A percentile compares a stretch with the other conserved stretches of the same genome.
phyloP scores from a whole-genome alignment of 2,329 filamentous ascomycete genomes.

The Chaetothyriales sp. region DNA sequence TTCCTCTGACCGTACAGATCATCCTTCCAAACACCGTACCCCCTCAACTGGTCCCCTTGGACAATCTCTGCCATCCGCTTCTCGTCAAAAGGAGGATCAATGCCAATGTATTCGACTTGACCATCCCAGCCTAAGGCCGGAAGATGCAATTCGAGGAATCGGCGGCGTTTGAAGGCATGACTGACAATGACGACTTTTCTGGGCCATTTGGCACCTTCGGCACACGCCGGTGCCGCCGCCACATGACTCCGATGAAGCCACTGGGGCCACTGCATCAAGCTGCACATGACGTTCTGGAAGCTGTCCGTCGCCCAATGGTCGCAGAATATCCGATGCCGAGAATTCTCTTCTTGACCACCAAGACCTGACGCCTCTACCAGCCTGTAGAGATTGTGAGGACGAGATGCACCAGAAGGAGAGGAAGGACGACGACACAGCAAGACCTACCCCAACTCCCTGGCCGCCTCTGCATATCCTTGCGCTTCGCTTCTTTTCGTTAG shows the following conservation, averaged over 20 bases:
- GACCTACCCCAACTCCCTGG: neutral
- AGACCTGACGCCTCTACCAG: neutral
- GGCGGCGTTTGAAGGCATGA: conserved; percentile 53
- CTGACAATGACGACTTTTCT: conserved; percentile 48
- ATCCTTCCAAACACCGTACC: conserved; percentile 27
- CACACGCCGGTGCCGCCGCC: neutral
- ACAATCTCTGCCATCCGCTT: conserved; percentile 16
- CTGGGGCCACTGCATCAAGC: conserved; percentile 43
- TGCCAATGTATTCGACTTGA: conserved; percentile 42
- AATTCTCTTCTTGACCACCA: too few relatives aligned
- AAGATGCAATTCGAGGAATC: conserved; percentile 53
- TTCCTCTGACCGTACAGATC: conserved; percentile 28
- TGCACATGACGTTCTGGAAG: conserved; percentile 72
- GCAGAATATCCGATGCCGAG: conserved; percentile 33
- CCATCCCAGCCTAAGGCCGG: conserved; percentile 39
- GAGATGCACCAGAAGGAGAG: too few relatives aligned
- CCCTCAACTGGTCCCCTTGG: conserved; percentile 17
- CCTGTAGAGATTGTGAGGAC: neutral
- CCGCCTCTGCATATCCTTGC: conserved; percentile 4
- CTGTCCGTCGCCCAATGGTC: conserved; percentile 71
- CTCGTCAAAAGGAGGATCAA: conserved; percentile 41
- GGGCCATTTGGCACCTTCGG: conserved; percentile 36
- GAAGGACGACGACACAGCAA: neutral
- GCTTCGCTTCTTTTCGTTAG: conserved; percentile 6
- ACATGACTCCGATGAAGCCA: conserved; percentile 3